phyloP scores from a whole-genome alignment of 2,329 filamentous ascomycete genomes.

The Capronia epimyces region DNA sequence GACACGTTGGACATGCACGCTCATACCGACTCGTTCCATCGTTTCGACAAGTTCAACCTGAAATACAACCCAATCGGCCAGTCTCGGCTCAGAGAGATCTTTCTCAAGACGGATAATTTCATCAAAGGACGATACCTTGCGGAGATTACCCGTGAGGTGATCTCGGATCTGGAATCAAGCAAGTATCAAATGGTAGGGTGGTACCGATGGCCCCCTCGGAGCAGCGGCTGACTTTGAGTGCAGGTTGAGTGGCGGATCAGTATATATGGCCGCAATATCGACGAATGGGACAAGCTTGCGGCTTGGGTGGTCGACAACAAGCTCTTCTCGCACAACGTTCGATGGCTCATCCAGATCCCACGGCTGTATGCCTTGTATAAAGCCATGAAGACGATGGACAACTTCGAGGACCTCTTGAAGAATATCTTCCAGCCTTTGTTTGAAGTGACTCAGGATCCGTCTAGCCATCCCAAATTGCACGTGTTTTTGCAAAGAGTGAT shows the following conservation, averaged over 20 bases:
- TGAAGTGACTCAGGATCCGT: constrained; percentile 83
- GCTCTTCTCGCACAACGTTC: constrained; percentile 92
- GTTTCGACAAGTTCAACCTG: constrained; percentile 98
- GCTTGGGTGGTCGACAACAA: constrained; percentile 98
- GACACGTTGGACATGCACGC: constrained; percentile 99
- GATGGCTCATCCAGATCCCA: constrained; percentile 94
- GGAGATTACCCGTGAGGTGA: constrained; percentile 97
- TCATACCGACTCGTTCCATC: constrained; percentile 95
- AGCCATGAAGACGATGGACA: constrained; percentile 75
- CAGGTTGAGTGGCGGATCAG: constrained; percentile 89
- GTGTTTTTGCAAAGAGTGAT: constrained; percentile 92
- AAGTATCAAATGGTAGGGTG: constrained; percentile 87
- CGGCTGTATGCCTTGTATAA: constrained; percentile 96
- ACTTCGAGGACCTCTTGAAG: constrained; percentile 80
- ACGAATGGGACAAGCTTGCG: constrained; percentile 97
- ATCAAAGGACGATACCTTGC: constrained; percentile 93
- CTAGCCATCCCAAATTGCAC: constrained; percentile 84
- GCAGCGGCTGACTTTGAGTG: constrained; percentile 1
- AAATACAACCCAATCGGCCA: constrained; percentile 98
- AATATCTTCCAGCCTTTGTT: constrained; percentile 94
- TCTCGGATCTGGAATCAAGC: constrained; percentile 92
- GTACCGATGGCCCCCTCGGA: neutral
- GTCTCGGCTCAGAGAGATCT: constrained; percentile 92
- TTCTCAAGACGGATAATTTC: constrained; percentile 96
- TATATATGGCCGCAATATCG: constrained; percentile 83